A percentile compares a stretch with the other conserved stretches of the same genome.
phyloP scores from a whole-genome alignment of 805 yeast genomes.

The Kodamaea leandrae region DNA sequence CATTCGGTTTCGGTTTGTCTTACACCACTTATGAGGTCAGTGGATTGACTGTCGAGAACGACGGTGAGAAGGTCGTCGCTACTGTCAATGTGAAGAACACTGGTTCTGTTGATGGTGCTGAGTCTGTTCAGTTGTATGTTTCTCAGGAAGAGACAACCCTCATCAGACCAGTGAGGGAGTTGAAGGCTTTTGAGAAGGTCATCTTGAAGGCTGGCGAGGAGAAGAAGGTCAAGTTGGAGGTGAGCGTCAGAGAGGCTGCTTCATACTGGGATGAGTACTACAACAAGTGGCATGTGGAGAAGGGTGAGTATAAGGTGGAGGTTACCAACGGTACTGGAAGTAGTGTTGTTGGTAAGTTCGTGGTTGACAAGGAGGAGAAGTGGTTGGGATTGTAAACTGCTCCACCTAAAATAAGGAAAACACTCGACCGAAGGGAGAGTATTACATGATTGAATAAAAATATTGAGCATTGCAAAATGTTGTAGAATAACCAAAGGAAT shows the following conservation, averaged over 20 bases:
- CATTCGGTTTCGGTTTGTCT: constrained; percentile 64
- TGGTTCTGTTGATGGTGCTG: constrained; percentile 50
- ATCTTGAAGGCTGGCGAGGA: constrained; percentile 44
- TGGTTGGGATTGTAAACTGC: constrained; percentile 11
- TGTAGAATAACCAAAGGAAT: too few species aligned
- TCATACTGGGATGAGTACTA: constrained; percentile 53
- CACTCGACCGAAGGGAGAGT: too few species aligned
- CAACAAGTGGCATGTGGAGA: constrained; percentile 50
- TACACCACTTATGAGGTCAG: constrained; percentile 50
- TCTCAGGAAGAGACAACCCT: constrained; percentile 34
- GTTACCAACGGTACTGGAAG: not conserved
- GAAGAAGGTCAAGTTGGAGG: constrained; percentile 32
- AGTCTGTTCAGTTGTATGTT: constrained; percentile 56
- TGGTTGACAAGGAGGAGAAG: constrained; percentile 6
- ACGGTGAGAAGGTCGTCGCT: constrained; percentile 27
- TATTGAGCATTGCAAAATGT: too few species aligned
- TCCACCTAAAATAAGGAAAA: too few species aligned
- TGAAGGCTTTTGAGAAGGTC: constrained; percentile 57
- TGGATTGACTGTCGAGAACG: constrained; percentile 31
- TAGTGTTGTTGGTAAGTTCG: constrained; percentile 32
- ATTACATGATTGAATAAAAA: too few species aligned
- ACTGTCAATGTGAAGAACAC: constrained; percentile 46
- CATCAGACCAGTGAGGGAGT: constrained; percentile 56
- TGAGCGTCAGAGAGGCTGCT: constrained; percentile 48
- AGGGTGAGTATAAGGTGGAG: constrained; percentile 46